Base-by-base conservation (phyloP, 805 yeast genomes). In the Grigorovia humatica region DNA sequence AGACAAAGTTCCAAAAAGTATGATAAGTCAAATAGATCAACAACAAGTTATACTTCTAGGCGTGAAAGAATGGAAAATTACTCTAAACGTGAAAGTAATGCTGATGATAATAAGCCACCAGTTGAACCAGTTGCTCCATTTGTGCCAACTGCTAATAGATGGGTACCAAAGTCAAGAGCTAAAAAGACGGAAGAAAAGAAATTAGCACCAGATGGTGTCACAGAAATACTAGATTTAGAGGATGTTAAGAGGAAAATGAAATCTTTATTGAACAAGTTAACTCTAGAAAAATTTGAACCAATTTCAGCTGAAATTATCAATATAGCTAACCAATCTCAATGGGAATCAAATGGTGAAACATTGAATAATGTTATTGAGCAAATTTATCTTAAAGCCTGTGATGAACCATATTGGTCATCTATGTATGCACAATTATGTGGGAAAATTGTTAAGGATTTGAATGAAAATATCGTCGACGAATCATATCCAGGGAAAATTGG, bases 401-500 rank as follows among this genome's bases (percentile, higher is more conserved):
- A 93, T 70, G 99, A 93, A 74, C 95, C 97, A 47, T 93, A 89
- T 70, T 93, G 98, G 98, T 88, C 96, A 35, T 79, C 84, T 45
- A 88, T 93, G 87, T 93, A 93, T 69, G 98, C 98, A 8, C 84
- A 83, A 62, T 84, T 91, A 74, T 88, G 96, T 71, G 83, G 84
- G 54, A 83, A 82, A 68, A 79, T 90, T 74, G 81, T 84, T 63
- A 79, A 81, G 55, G 76, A 74, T 35, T 76, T 88, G 50, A 76
- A 81, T 46, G 77, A 78, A 20, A 93, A 82, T 45, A 80, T 89
- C 54, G 72, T 70, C 51, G 93, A 85, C 60, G 77, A 71, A 50
- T 73, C 74, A 48, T 69, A 74, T 44, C 69, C 70, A 55, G 77
- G 77, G 57, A 70, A 67, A 56, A 75, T 69, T 44, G 96, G 95